Percentiles rank a stretch among this genome's conserved stretches.
Conservation (phyloP, 1,284 basidiomycete genomes). For the Pseudozyma hubeiensis region DNA sequence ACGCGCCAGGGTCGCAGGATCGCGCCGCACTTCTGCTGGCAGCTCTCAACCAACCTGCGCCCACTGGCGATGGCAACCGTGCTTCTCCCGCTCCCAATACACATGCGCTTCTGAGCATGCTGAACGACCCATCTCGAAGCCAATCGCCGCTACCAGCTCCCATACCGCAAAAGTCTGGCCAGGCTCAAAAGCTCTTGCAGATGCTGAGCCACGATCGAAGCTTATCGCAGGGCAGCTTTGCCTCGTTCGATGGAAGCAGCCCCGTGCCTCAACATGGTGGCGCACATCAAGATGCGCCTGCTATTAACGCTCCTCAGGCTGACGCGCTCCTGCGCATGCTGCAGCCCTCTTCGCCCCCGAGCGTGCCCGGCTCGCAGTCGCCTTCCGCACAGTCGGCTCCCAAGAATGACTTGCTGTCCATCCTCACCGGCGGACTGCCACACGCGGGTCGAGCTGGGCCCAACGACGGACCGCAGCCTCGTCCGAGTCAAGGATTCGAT, state of each 20-base stretch:
- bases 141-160: constrained; percentile 60
- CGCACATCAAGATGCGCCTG: constrained; percentile 17
- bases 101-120: constrained; percentile 41
- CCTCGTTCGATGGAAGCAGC: constrained; percentile 26
- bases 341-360: constrained; percentile 18
- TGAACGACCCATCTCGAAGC: constrained; percentile 43
- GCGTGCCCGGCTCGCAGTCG: constrained; percentile 14
- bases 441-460: constrained; percentile 7
- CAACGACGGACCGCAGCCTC: constrained; percentile 19
- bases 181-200: constrained; percentile 54
- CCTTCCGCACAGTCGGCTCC: constrained; percentile 21
- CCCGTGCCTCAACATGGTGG: constrained; percentile 8
- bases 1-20: constrained; percentile 20
- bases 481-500: constrained; percentile 16
- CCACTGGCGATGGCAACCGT: not conserved
- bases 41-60: constrained; percentile 29
- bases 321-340: constrained; percentile 44
- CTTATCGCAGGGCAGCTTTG: constrained; percentile 40
- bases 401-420: constrained; percentile 49
- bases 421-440: constrained; percentile 34
- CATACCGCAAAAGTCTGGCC: constrained; percentile 49
- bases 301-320: constrained; percentile 18
- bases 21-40: constrained; percentile 35
- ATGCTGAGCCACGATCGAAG: constrained; percentile 52
- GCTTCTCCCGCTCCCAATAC: constrained; percentile 1